Evolutionary conservation across 2,329 filamentous ascomycete genomes (phyloP).

Genomic region (Lecanoromycetidae sp.): DNA sequence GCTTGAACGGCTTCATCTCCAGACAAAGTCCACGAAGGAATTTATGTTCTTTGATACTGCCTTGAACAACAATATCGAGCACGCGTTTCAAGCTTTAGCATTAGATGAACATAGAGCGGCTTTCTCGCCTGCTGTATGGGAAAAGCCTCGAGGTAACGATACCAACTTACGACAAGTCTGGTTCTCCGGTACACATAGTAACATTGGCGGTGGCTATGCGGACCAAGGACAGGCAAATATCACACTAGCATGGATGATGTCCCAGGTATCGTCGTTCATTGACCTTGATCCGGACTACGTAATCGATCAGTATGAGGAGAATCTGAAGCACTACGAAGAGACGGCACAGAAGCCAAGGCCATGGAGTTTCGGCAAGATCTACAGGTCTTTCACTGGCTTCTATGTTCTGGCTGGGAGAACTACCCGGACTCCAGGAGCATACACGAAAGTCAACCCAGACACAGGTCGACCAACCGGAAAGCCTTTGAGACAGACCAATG

Average conservation of each 20-base stretch:
- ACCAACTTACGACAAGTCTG: conserved; percentile 25
- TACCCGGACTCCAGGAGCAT: conserved; percentile 36
- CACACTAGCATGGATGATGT: conserved; percentile 33
- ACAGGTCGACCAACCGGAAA: conserved; percentile 32
- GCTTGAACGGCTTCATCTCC: conserved; percentile 14
- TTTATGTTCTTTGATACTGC: conserved; percentile 16
- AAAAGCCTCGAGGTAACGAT: conserved; percentile 26
- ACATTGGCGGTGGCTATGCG: conserved; percentile 35
- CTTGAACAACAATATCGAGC: conserved; percentile 22
- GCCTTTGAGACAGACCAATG: conserved; percentile 37
- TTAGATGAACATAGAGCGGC: conserved; percentile 31
- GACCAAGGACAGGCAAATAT: conserved; percentile 27
- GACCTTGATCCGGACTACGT: conserved; percentile 20
- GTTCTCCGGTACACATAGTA: conserved; percentile 44
- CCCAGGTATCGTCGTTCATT: conserved; percentile 20
- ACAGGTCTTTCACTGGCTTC: conserved; percentile 34
- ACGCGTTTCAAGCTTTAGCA: conserved; percentile 31
- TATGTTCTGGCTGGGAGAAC: conserved; percentile 36
- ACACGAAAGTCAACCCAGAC: conserved; percentile 34
- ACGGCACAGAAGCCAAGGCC: conserved; percentile 31
- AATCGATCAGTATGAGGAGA: conserved; percentile 28
- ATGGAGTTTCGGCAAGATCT: conserved; percentile 33
- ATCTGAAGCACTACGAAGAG: conserved; percentile 33
- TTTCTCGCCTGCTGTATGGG: conserved; percentile 32
- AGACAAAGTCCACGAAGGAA: conserved; percentile 10